Evolutionary conservation across 1,139 yeast genomes (phyloP), one percentile per base, ranked within the genome.

Genomic region (Diutina rugosa): DNA sequence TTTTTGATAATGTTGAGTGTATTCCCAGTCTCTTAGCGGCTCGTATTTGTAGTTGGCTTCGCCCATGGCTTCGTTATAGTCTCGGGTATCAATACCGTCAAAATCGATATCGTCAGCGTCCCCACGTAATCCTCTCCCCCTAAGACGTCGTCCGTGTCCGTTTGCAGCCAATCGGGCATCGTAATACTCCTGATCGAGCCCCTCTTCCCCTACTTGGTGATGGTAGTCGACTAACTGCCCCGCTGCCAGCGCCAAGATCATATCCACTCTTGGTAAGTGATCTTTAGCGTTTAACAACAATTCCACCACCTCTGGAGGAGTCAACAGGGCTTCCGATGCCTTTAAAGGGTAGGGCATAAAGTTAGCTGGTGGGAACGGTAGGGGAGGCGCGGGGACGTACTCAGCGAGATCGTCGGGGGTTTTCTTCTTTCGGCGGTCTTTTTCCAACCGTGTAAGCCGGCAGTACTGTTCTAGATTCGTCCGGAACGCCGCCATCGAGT

Each of bases 201-300:
- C 72, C 61, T 73, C 78, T 28, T 67, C 63, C 7, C 56, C 56
- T 0, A 79, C 78, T 58, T 72, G 77, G 7, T 61, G 51, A 56
- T 64, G 65, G 59, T 76, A 65, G 56, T 76, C 80, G 59, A 67
- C 68, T 51, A 76, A 68, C 26, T 78, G 70, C 2, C 79, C 80
- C 0, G 80, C 80, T 7, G 80, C 80, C 63, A 79, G 74, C 8
- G 80, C 80, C 26, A 74, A 67, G 26, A 76, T 79, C 80, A 76
- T 76, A 59, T 76, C 79, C 9, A 70, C 68, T 46, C 79, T 63
- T 1, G 80, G 80, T 44, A 75, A 63, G 35, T 67, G 58, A 35
- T 69, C 67, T 60, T 69, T 70, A 6, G 80, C 80, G 44, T 72
- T 74, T 38, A 75, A 59, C 56, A 75, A 68, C 29, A 69, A 67